Conservation (phyloP, 2,329 filamentous ascomycete genomes). For the Colletotrichum chrysophilum region DNA sequence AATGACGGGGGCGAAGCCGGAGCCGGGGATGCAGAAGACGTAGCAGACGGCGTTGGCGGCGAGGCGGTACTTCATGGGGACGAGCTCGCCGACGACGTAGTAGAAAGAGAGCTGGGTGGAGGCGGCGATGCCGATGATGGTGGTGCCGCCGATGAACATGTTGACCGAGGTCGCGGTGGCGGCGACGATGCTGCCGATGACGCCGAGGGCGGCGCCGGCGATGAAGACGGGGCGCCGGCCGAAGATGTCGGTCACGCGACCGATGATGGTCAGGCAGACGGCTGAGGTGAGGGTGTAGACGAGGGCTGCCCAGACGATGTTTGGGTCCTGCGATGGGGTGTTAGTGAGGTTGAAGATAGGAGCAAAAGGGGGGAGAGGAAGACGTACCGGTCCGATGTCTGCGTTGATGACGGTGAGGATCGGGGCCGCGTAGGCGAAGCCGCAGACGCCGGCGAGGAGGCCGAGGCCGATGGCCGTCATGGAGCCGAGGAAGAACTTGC, state of each 20-base stretch:
- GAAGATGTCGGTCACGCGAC: conserved; percentile 31
- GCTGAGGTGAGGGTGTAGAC: conserved; percentile 32
- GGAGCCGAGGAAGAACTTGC: conserved; percentile 30
- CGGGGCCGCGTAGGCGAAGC: conserved; percentile 28
- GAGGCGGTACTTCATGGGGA: conserved; percentile 40
- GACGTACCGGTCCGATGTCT: conserved; percentile 31
- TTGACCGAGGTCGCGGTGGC: conserved; percentile 39
- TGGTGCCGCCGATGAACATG: conserved; percentile 39
- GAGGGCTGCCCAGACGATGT: conserved; percentile 34
- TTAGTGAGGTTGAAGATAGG: background rate
- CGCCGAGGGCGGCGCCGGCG: conserved; percentile 32
- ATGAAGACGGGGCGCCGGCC: conserved; percentile 32
- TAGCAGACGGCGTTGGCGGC: conserved; percentile 36
- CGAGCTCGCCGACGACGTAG: conserved; percentile 40
- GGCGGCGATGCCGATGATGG: conserved; percentile 40
- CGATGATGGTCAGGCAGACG: conserved; percentile 29
- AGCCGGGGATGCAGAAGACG: conserved; percentile 33
- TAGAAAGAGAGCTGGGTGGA: conserved; percentile 41
- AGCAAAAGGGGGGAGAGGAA: background rate
- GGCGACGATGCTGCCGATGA: conserved; percentile 41
- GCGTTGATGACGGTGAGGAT: conserved; percentile 32
- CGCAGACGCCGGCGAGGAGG: conserved; percentile 31
- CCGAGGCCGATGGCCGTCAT: conserved; percentile 29
- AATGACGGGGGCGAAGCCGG: conserved; percentile 31
- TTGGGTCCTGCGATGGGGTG: conserved; percentile 18